A percentile compares a stretch with the other conserved stretches of the same genome.
These are phyloP conservation scores for Aureobasidium namibiae DNA, from an alignment of 2,329 filamentous ascomycete species.

Conservation along the genomic window DNA sequence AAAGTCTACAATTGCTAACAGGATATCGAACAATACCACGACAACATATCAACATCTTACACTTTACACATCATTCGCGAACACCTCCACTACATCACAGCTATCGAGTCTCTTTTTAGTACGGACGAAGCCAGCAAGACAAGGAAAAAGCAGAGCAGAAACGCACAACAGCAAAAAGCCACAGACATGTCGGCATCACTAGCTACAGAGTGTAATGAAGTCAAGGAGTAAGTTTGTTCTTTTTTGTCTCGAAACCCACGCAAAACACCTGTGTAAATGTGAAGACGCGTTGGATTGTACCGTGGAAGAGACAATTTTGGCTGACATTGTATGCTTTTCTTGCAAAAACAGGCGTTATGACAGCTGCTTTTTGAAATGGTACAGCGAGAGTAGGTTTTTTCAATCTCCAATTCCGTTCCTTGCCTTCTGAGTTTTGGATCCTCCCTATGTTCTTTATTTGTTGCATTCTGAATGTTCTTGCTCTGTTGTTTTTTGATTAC, in stretches of 20 bases:
- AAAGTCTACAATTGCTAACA: background rate
- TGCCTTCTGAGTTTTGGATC: background rate
- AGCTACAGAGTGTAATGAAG: conserved; percentile 87
- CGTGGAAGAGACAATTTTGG: background rate
- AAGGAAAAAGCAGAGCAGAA: background rate
- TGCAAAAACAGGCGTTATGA: conserved; percentile 77
- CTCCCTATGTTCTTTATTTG: background rate
- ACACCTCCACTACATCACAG: too few relatives aligned
- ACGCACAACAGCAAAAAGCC: conserved; percentile 15
- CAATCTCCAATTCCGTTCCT: background rate
- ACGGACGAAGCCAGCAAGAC: background rate
- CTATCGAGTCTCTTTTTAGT: too few relatives aligned
- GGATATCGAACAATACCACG: background rate
- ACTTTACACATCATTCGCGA: too few relatives aligned
- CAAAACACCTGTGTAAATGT: too few relatives aligned
- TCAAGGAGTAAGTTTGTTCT: conserved; percentile 68
- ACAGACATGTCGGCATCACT: conserved; percentile 93
- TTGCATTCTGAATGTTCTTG: background rate
- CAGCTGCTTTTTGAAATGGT: conserved; percentile 97
- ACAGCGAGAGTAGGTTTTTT: conserved; percentile 75
- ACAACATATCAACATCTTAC: too few relatives aligned
- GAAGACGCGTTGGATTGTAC: too few relatives aligned
- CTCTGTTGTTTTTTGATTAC: background rate
- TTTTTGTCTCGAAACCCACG: background rate
- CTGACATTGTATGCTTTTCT: background rate